Base-by-base conservation (phyloP, 1,284 basidiomycete species). In the Sphaerobolus stellatus region DNA sequence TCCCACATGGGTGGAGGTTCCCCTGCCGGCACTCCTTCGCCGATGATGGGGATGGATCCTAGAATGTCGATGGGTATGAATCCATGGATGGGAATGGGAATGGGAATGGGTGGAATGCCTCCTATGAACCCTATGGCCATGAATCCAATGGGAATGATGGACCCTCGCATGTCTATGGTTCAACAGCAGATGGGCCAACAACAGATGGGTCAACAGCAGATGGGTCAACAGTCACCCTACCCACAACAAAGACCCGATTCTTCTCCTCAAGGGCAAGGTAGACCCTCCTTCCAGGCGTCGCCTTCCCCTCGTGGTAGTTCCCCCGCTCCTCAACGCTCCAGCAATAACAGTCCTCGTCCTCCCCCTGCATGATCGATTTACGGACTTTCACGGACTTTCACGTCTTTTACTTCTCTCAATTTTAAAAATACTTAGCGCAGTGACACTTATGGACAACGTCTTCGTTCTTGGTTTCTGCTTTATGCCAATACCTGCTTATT, bases 1-100 rank as follows among this genome's bases (percentile, higher is more conserved):
- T 47, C 29, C 45, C 50, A 54, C 20, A 74, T 73, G 69, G 69
- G 66, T 20, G 61, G 58, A 24, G 67, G 70, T 67, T 60, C 55
- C 31, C n/a, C n/a, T n/a, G n/a, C n/a, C n/a, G 72, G 69, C 24
- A 78, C 72, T 58, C 78, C 80, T 63, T 76, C 78, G 54, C 71
- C 78, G 29, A 77, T 80, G 70, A 69, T 71, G 44, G 63, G 69
- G 14, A 75, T 73, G 56, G 78, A 79, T 57, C 77, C 78, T 31
- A 67, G 77, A 31, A 77, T 80, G 73, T 77, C 75, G 36, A 57
- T 57, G 54, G 47, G 30, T 16, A 61, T 58, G 52, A 46, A 46
- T 22, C 50, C 50, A 28, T 36, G 47, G n/a, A 48, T 53, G 52
- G 22, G n/a, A 31, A 36, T 36, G 33, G 29, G 29, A n/a, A 43